phyloP scores from a whole-genome alignment of 2,329 filamentous ascomycete genomes.

The Dactylellina sp. region DNA sequence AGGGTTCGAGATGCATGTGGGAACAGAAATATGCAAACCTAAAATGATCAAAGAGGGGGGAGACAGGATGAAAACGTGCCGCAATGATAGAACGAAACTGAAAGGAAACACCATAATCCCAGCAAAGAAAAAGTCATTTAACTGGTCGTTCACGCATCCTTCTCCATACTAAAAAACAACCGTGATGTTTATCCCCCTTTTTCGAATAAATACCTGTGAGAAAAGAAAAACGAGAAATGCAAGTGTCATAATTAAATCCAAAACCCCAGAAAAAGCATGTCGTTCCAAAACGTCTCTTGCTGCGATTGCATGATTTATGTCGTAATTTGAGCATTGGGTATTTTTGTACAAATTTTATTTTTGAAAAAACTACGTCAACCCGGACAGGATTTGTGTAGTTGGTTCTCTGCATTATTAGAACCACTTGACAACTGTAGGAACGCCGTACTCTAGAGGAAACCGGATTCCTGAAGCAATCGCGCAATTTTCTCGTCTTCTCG shows the following conservation, averaged over 20 bases:
- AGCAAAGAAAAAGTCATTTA: conserved; percentile 28
- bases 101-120: conserved; percentile 48
- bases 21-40: conserved; percentile 34
- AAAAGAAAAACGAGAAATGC: conserved; percentile 46
- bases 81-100: conserved; percentile 28
- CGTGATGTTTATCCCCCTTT: conserved; percentile 45
- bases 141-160: conserved; percentile 37
- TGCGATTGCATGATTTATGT: conserved; percentile 53
- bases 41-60: conserved; percentile 40
- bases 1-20: conserved; percentile 11
- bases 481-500: conserved; percentile 99
- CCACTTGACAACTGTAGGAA: conserved; percentile 47
- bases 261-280: conserved; percentile 53
- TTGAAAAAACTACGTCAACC: conserved; percentile 27
- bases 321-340: conserved; percentile 47
- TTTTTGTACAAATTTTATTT: conserved; percentile 50
- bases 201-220: conserved; percentile 37
- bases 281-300: conserved; percentile 52
- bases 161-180: conserved; percentile 54
- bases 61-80: conserved; percentile 5
- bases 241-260: conserved; percentile 47
- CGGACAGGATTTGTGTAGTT: conserved; percentile 34
- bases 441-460: conserved; percentile 59
- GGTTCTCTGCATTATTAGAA: conserved; percentile 43
- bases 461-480: conserved; percentile 69